These are phyloP conservation scores for Cicer chorassanicum DNA, from an alignment of 306 rosid species.

Conservation along the genomic window DNA sequence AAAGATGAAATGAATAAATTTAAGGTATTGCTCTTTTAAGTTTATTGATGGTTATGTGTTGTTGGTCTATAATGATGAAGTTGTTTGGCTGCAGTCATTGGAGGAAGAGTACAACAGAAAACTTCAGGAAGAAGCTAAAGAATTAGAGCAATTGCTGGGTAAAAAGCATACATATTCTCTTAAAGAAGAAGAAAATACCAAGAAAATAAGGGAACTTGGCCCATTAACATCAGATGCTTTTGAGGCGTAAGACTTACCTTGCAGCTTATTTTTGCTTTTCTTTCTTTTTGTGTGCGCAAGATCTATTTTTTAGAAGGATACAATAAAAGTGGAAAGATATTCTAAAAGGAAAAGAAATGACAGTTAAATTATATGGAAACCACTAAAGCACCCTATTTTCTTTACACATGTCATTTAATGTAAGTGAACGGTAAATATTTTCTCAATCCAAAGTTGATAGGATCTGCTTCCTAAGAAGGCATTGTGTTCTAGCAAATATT, in stretches of 20 bases:
- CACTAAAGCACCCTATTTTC: constrained; percentile 25
- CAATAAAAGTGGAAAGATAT: background rate
- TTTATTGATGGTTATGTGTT: constrained; percentile 43
- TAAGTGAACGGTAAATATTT: background rate
- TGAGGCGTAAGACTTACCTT: constrained; percentile 68
- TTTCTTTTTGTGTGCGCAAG: background rate
- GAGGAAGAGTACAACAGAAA: constrained; percentile 82
- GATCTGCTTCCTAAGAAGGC: constrained; percentile 11
- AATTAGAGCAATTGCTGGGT: constrained; percentile 82
- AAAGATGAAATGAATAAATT: constrained; percentile 82
- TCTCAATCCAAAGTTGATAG: background rate
- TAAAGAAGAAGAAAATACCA: constrained; percentile 88
- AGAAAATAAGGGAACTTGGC: constrained; percentile 92
- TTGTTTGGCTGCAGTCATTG: constrained; percentile 64
- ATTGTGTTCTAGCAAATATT: constrained; percentile 22
- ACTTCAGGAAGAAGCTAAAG: constrained; percentile 95
- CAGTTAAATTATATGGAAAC: constrained; percentile 7
- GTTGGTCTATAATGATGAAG: constrained; percentile 41
- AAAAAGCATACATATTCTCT: constrained; percentile 74
- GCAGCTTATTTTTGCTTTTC: constrained; percentile 5
- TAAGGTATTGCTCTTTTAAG: constrained; percentile 63
- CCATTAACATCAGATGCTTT: constrained; percentile 94
- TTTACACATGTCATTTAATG: background rate
- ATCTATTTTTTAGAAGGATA: background rate
- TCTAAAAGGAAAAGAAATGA: constrained; percentile 18